phyloP scores from a whole-genome alignment of 805 yeast genomes.

The Monosporozyma yasuniensis region DNA sequence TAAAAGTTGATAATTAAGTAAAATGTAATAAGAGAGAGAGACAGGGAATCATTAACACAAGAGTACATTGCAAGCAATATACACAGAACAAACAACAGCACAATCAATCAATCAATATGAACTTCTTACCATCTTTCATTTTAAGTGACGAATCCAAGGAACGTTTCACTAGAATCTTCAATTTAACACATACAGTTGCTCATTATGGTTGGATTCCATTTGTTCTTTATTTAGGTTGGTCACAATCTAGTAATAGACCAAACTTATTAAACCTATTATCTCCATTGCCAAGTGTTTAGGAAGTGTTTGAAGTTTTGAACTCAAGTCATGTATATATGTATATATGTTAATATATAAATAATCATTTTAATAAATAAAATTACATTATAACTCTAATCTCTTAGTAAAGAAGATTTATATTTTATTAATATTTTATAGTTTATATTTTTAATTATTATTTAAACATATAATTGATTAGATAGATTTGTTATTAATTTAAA shows the following conservation, averaged over 20 bases:
- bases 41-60: not conserved
- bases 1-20: not conserved
- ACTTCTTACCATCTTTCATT: conserved; percentile 30
- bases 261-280: conserved; percentile 45
- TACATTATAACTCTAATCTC: too few relatives aligned
- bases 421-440: not conserved
- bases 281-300: conserved; percentile 32
- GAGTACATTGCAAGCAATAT: too few relatives aligned
- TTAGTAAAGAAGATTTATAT: not conserved
- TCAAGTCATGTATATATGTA: conserved; percentile 3
- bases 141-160: conserved; percentile 47
- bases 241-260: conserved; percentile 76
- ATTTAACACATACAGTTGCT: conserved; percentile 73
- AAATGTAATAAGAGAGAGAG: not conserved
- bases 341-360: not conserved
- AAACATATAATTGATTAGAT: conserved; percentile 1
- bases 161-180: conserved; percentile 76
- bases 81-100: not conserved
- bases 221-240: conserved; percentile 83
- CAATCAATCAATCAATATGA: conserved; percentile 12
- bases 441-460: conserved; percentile 3
- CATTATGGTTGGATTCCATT: conserved; percentile 98
- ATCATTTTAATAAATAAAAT: not conserved
- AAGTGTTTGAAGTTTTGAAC: too few relatives aligned
- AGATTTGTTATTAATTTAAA: conserved; percentile 5